Evolutionary conservation across 768 basidiomycete species (phyloP).

Genomic region (Aureoboletus auriporus): DNA sequence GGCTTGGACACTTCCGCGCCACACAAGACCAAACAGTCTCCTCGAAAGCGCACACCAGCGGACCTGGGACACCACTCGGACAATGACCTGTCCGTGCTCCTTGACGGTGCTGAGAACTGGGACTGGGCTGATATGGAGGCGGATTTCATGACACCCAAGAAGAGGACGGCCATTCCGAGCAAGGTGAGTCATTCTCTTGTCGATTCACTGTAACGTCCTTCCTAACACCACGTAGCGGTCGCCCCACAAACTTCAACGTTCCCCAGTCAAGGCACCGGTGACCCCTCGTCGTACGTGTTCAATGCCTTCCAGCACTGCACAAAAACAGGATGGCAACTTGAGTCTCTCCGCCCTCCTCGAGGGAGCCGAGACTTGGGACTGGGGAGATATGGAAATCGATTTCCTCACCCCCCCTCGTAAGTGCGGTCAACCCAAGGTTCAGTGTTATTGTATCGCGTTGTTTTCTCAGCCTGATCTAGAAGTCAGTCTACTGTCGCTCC

Average conservation of each 20-base stretch:
- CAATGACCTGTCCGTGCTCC: constrained; percentile 47
- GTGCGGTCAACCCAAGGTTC: constrained; percentile 18
- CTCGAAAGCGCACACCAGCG: constrained; percentile 14
- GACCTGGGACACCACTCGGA: neutral
- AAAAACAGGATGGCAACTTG: constrained; percentile 26
- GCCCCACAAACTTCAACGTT: constrained; percentile 11
- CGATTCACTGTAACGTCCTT: too few relatives aligned
- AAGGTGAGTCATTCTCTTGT: constrained; percentile 4
- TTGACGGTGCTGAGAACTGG: constrained; percentile 70
- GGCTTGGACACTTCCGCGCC: constrained; percentile 43
- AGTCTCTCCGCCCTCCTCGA: constrained; percentile 51
- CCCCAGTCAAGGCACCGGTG: constrained; percentile 15
- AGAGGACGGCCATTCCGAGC: constrained; percentile 32
- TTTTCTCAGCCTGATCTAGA: constrained; percentile 3
- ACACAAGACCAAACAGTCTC: constrained; percentile 18
- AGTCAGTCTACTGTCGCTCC: constrained; percentile 10
- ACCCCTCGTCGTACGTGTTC: constrained; percentile 13
- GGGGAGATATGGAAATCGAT: constrained; percentile 52
- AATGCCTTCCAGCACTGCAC: neutral
- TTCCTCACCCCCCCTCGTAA: constrained; percentile 46
- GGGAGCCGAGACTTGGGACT: constrained; percentile 69
- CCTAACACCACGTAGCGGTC: constrained; percentile 11
- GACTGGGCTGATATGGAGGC: constrained; percentile 59
- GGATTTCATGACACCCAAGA: constrained; percentile 50
- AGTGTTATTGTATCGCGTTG: neutral